Conservation (phyloP, 2,329 filamentous ascomycete species). For the Cordyceps militaris region DNA sequence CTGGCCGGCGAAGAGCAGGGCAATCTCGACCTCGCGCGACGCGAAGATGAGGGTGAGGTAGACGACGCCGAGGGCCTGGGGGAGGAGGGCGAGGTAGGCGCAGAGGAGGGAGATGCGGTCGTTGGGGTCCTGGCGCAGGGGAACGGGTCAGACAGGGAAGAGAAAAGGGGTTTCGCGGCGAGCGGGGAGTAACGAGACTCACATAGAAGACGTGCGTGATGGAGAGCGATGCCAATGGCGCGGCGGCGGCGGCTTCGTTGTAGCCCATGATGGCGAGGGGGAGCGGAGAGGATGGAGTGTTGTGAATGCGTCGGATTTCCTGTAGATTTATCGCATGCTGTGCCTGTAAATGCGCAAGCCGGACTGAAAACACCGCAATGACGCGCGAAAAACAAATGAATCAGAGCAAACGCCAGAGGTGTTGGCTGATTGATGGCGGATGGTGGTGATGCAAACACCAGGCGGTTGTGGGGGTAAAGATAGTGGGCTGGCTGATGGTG, state of each 20-base stretch:
- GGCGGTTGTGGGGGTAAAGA: not conserved
- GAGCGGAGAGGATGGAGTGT: not conserved
- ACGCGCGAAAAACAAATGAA: not conserved
- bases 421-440: not conserved
- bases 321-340: not conserved
- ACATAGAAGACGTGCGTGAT: slow-evolving; percentile 97
- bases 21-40: slow-evolving; percentile 81
- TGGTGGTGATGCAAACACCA: not conserved
- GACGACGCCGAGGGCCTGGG: slow-evolving; percentile 82
- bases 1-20: slow-evolving; percentile 86
- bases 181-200: slow-evolving; percentile 24
- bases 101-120: slow-evolving; percentile 81
- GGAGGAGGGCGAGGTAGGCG: slow-evolving; percentile 89
- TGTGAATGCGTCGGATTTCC: not conserved
- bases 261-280: slow-evolving; percentile 2
- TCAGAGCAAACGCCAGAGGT: not conserved
- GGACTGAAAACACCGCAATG: not conserved
- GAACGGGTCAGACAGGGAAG: not conserved
- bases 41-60: slow-evolving; percentile 89
- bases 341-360: not conserved
- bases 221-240: slow-evolving; percentile 79
- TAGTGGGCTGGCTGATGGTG: not conserved
- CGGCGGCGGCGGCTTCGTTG: slow-evolving; percentile 3
- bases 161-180: not conserved
- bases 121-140: slow-evolving; percentile 62